phyloP scores from a whole-genome alignment of 2,329 filamentous ascomycete genomes.

The Colletotrichum australisinense region DNA sequence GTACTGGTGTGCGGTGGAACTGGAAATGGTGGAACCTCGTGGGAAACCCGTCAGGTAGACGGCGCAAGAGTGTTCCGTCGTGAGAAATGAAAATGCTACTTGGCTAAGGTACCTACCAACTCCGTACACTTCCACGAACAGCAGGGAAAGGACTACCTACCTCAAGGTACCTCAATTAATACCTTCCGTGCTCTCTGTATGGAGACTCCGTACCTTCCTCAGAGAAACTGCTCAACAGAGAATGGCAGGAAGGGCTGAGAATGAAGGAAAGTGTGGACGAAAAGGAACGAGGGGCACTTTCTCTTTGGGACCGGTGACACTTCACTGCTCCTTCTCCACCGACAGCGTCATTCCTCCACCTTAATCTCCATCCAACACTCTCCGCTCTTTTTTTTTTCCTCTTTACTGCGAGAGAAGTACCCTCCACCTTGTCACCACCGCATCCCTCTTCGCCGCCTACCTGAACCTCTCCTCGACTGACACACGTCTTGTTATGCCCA shows the following conservation, averaged over 20 bases:
- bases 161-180: too few relatives aligned
- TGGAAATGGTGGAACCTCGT: background rate
- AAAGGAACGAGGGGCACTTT: slow-evolving; percentile 1
- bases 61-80: background rate
- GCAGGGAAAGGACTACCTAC: too few relatives aligned
- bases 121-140: too few relatives aligned
- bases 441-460: background rate
- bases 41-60: too few relatives aligned
- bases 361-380: slow-evolving; percentile 19
- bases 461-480: background rate
- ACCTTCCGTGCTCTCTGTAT: too few relatives aligned
- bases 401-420: too few relatives aligned
- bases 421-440: background rate
- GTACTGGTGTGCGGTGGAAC: slow-evolving; percentile 15
- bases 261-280: background rate
- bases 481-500: slow-evolving; percentile 9
- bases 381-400: slow-evolving; percentile 21
- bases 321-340: slow-evolving; percentile 32
- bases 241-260: too few relatives aligned
- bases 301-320: slow-evolving; percentile 5
- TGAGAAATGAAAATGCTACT: background rate
- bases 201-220: too few relatives aligned
- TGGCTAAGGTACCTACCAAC: too few relatives aligned
- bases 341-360: slow-evolving; percentile 34
- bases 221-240: too few relatives aligned